Conservation (phyloP, 208 protist genomes). For the Crithidia sp. region DNA sequence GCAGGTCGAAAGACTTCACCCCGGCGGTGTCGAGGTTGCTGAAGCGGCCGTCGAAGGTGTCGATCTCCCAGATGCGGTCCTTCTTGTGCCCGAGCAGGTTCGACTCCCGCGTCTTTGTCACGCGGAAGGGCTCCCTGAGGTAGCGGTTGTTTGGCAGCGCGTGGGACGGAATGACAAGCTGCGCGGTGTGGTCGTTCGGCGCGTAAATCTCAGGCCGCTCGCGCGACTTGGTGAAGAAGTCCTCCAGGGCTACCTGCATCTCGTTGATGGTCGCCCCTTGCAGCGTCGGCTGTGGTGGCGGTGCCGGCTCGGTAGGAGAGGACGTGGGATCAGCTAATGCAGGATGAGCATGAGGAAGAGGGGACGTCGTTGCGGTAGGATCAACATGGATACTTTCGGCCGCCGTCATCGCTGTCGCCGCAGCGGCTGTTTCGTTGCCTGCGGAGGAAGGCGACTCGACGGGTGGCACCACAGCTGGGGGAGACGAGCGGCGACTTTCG, state of each 20-base stretch:
- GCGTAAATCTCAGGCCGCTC: constrained; percentile 49
- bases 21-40: constrained; percentile 58
- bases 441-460: no score
- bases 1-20: constrained; percentile 53
- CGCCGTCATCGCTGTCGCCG: no score
- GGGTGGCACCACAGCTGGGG: no score
- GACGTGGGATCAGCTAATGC: constrained; percentile 21
- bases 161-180: constrained; percentile 66
- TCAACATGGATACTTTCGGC: no score
- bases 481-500: no score
- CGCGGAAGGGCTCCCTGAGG: constrained; percentile 68
- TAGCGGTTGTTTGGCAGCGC: constrained; percentile 72
- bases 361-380: no score
- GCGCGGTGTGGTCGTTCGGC: constrained; percentile 32
- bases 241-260: constrained; percentile 19
- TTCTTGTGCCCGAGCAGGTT: constrained; percentile 37
- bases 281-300: neutral
- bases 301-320: neutral
- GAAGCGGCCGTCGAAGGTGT: constrained; percentile 63
- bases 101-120: constrained; percentile 53
- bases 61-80: constrained; percentile 74
- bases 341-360: no score
- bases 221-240: constrained; percentile 32
- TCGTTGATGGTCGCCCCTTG: constrained; percentile 20
- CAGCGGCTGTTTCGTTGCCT: no score